Evolutionary conservation across 108 stramenopile genomes (phyloP), one percentile per base, ranked within the genome.

Genomic region (Epithemia pelagica): DNA sequence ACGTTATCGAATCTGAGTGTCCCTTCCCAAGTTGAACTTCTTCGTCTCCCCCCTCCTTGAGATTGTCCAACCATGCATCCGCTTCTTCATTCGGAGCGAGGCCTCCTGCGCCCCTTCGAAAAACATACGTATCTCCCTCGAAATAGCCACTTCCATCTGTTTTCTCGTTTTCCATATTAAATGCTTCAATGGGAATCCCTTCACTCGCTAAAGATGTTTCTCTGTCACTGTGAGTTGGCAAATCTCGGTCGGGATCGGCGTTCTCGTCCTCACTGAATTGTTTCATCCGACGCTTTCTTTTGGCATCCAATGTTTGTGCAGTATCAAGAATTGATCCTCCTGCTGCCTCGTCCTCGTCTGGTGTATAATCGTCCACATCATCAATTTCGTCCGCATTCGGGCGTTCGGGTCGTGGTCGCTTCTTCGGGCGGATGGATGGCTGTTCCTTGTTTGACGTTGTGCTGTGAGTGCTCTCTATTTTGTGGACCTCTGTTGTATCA

Each of bases 111-210:
- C 74, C 71, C 53, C 75, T 74, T 26, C 90, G 83, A 73, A 88
- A 92, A 27, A 92, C 74, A 57, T 92, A 92, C 8, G 90, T 92
- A 67, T 89, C 90, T 27, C 90, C 90, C 46, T 87, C 91, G 67
- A 92, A 92, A 64, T 82, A 92, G 30, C 91, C 91, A 59, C 71
- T 76, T 8, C 92, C 92, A 58, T 89, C 78, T n/a, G 82, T 78
- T 52, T 76, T 64, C 66, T 93, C 92, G 24, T 84, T 68, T 30
- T 86, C 71, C 86, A 93, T 87, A 62, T 93, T 82, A 74, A 93
- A 93, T 2, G 92, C 87, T 75, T 93, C 92, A 24, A 93, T 72
- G 24, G 33, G 30, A 54, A 76, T 68, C 20, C 72, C 74, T 58
- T 83, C 82, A 22, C 72, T 32, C 2, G 75, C 71, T n/a, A 83